Evolutionary conservation across 805 yeast genomes (phyloP).

Genomic region (Zygoascus biomembranicola): DNA sequence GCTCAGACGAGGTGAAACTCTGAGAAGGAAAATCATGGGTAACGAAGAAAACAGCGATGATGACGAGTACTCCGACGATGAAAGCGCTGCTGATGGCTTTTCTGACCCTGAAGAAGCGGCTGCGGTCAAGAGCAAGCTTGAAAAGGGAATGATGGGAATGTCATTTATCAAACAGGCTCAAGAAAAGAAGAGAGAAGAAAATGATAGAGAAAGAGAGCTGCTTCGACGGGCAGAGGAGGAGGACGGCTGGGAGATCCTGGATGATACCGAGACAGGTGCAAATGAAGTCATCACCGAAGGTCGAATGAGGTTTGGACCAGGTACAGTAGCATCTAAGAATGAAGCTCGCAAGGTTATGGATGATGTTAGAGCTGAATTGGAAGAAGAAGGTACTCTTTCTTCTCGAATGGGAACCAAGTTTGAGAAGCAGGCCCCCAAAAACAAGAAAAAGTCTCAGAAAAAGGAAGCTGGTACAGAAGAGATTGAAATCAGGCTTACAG

Average conservation of each 20-base stretch:
- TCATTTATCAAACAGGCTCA: slow-evolving; percentile 93
- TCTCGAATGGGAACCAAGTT: slow-evolving; percentile 7
- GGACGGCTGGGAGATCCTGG: slow-evolving; percentile 26
- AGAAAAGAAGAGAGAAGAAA: slow-evolving; percentile 52
- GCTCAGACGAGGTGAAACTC: slow-evolving; percentile 77
- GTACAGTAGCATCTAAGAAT: slow-evolving; percentile 34
- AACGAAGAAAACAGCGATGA: slow-evolving; percentile 37
- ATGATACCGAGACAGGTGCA: slow-evolving; percentile 41
- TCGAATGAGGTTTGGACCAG: slow-evolving; percentile 71
- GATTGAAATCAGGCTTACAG: slow-evolving; percentile 1
- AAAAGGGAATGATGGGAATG: slow-evolving; percentile 90
- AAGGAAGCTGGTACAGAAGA: slow-evolving; percentile 1
- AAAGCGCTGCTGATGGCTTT: slow-evolving; percentile 28
- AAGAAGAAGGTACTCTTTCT: slow-evolving; percentile 6
- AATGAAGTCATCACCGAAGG: slow-evolving; percentile 52
- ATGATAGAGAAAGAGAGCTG: slow-evolving; percentile 44
- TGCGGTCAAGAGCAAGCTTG: slow-evolving; percentile 37
- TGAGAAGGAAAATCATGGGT: slow-evolving; percentile 60
- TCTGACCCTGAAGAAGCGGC: slow-evolving; percentile 10
- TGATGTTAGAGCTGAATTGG: slow-evolving; percentile 21
- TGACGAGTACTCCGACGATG: slow-evolving; percentile 22
- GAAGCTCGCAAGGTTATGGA: slow-evolving; percentile 17
- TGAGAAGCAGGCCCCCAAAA: slow-evolving; percentile 4
- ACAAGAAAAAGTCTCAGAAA: slow-evolving; percentile 1
- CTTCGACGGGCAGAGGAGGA: slow-evolving; percentile 37